Percentiles rank a stretch among this genome's conserved stretches.
phyloP scores from a whole-genome alignment of 371 early-diverging fungal genomes.

The Blakeslea trispora region DNA sequence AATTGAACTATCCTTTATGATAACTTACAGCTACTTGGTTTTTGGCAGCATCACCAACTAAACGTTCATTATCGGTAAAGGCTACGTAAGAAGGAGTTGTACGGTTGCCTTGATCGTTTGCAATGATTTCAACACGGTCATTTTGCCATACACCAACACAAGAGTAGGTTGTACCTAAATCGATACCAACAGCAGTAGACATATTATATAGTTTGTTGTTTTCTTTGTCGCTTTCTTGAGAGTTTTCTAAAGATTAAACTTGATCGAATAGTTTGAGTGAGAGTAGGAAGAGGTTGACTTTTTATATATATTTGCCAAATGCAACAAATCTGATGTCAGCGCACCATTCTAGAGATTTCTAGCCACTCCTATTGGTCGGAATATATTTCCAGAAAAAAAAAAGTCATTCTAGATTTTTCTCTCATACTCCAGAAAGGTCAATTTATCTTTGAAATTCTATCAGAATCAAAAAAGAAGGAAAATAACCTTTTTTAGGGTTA shows the following conservation, averaged over 20 bases:
- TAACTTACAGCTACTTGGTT: slow-evolving; percentile 62
- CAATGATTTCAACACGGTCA: slow-evolving; percentile 75
- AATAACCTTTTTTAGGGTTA: no score
- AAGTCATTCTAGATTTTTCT: no score
- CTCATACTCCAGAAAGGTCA: no score
- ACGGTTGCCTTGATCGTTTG: slow-evolving; percentile 78
- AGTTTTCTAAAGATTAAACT: no score
- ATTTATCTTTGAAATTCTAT: no score
- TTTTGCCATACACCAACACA: slow-evolving; percentile 93
- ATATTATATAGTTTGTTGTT: background rate
- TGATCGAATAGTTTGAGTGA: no score
- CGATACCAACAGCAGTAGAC: slow-evolving; percentile 68
- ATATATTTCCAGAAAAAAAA: no score
- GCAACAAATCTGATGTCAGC: background rate
- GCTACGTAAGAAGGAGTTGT: slow-evolving; percentile 88
- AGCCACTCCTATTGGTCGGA: no score
- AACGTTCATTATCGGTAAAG: slow-evolving; percentile 71
- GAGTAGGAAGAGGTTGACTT: background rate
- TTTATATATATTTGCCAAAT: background rate
- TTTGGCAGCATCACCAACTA: slow-evolving; percentile 85
- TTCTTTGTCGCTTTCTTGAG: no score
- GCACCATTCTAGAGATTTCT: background rate
- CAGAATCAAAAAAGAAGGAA: no score
- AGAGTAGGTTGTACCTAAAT: slow-evolving; percentile 99
- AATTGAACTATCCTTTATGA: background rate